Evolutionary conservation across 352 stramenopile species (phyloP).

Genomic region (Pythium vanterpoolii): DNA sequence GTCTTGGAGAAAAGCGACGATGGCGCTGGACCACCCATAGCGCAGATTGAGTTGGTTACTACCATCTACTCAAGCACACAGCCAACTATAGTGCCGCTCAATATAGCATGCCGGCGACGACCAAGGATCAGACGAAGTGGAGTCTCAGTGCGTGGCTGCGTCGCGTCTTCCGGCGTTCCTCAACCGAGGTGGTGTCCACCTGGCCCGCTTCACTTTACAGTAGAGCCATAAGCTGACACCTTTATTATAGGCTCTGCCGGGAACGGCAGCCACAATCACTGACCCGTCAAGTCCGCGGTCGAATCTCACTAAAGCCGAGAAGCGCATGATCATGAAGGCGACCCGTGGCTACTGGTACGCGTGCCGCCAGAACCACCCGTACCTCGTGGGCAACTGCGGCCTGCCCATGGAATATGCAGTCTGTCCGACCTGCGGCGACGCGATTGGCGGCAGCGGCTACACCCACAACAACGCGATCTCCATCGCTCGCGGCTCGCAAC

Average conservation of each 20-base stretch:
- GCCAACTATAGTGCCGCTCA: too few relatives aligned
- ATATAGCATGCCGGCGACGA: neutral
- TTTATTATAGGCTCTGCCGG: neutral
- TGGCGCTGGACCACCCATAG: neutral
- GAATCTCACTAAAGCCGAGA: conserved; percentile 27
- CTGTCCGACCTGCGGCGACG: conserved; percentile 25
- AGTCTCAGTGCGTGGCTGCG: conserved; percentile 12
- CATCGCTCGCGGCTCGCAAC: neutral
- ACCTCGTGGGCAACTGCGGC: conserved; percentile 32
- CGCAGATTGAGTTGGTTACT: too few relatives aligned
- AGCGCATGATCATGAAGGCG: conserved; percentile 28
- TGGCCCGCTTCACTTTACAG: neutral
- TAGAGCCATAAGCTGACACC: neutral
- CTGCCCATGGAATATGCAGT: conserved; percentile 18
- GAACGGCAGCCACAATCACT: neutral
- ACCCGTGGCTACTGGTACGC: conserved; percentile 24
- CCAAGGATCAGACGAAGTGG: neutral
- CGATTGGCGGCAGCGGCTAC: conserved; percentile 27
- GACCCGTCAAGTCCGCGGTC: conserved; percentile 19
- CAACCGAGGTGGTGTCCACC: neutral
- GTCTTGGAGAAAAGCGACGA: neutral
- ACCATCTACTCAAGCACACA: too few relatives aligned
- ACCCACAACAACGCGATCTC: neutral
- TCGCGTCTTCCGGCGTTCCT: neutral
- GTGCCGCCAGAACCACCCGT: conserved; percentile 28